Evolutionary conservation across 129 eudicot species (phyloP), one percentile per base, ranked within the genome.

Genomic region (Arctium minus): DNA sequence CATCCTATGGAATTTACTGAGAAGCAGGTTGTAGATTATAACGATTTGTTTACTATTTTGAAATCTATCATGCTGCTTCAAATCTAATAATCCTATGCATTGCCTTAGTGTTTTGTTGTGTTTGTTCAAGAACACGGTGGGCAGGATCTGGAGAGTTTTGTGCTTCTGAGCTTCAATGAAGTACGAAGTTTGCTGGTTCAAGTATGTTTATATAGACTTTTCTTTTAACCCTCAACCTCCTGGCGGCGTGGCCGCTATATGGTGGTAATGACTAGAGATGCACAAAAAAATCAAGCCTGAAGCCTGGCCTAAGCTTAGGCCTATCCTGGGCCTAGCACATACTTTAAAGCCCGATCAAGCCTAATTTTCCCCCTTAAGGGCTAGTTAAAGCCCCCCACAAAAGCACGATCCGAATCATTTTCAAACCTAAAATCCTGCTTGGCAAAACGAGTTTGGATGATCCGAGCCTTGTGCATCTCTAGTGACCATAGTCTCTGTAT

Each of bases 101-200:
- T 73, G 13, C 71, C 56, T 39, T 92, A 96, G 99, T 84, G 88
- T 80, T 96, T 91, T 84, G 96, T 93, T 75, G 91, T 96, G 76
- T 96, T 94, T 80, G 87, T 96, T 80, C 99, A 91, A 92, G 96
- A 92, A 86, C 98, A 96, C 72, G 99, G 99, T 38, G 99, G 99
- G 40, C 81, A 82, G 67, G 98, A 96, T 88, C 96, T 96, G 31
- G 99, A 93, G 87, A 93, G 94, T 86, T 96, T 93, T 88, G 97
- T 96, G 78, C 99, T 96, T 33, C 64, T 83, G 30, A 94, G 87
- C 87, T 93, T 89, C 77, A 90, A 88, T 9, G 99, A 96, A 86
- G 97, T 97, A 31, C 83, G 91, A 32, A 96, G 99, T 85, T 93
- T 96, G 85, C 72, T 96, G 79, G 90, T 88, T 87, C 98, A 96